phyloP scores from a whole-genome alignment of 2,329 filamentous ascomycete genomes.

The Alternaria sp. region DNA sequence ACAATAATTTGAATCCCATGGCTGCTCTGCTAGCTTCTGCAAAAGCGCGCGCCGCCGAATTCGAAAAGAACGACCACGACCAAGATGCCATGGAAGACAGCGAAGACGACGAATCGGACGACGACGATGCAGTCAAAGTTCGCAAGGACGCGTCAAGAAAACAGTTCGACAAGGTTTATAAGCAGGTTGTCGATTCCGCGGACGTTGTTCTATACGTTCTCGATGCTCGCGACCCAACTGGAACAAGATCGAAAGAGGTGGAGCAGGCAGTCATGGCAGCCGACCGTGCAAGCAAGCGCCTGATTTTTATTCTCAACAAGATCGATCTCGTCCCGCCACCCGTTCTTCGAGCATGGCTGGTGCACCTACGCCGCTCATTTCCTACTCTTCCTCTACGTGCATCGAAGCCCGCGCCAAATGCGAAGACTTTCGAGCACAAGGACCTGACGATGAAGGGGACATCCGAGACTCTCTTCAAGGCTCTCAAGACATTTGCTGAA shows the following conservation, averaged over 20 bases:
- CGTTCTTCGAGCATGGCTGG: slow-evolving; percentile 84
- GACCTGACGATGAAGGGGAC: slow-evolving; percentile 87
- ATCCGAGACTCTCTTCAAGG: slow-evolving; percentile 83
- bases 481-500: slow-evolving; percentile 87
- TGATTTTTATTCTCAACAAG: slow-evolving; percentile 95
- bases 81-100: slow-evolving; percentile 67
- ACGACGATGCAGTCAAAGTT: slow-evolving; percentile 45
- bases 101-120: slow-evolving; percentile 60
- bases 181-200: slow-evolving; percentile 85
- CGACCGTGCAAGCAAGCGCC: slow-evolving; percentile 79
- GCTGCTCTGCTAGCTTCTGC: slow-evolving; percentile 89
- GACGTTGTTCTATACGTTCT: slow-evolving; percentile 94
- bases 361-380: slow-evolving; percentile 86
- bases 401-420: slow-evolving; percentile 81
- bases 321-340: slow-evolving; percentile 86
- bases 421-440: slow-evolving; percentile 91
- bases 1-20: slow-evolving; percentile 84
- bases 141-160: slow-evolving; percentile 74
- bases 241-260: slow-evolving; percentile 87
- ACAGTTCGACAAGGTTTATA: slow-evolving; percentile 95
- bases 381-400: slow-evolving; percentile 89
- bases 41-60: slow-evolving; percentile 76
- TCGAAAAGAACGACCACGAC: slow-evolving; percentile 70
- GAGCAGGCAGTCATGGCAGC: slow-evolving; percentile 93
- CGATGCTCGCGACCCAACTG: slow-evolving; percentile 89